Conservation (phyloP, 352 stramenopile species). For the Phytophthora melonis region DNA sequence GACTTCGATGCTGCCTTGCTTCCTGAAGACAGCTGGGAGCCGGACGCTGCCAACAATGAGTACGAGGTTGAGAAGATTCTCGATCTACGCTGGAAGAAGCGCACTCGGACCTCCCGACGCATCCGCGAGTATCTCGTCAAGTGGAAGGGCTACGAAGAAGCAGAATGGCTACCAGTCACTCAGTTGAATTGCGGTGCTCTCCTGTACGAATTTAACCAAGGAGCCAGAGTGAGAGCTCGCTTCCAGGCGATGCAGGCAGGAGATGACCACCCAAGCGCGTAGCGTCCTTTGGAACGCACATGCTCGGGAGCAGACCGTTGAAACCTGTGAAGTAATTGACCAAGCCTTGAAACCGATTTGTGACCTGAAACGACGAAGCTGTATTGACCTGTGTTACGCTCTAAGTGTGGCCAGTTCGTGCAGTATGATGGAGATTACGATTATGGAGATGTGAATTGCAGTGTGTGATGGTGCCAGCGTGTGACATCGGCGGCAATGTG, state of each 20-base stretch:
- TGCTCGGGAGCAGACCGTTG: background rate
- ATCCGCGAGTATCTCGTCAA: conserved; percentile 4
- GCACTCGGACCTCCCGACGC: background rate
- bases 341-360: background rate
- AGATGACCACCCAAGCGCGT: conserved; percentile 6
- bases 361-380: background rate
- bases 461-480: background rate
- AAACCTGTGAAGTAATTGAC: background rate
- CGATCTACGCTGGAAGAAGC: conserved; percentile 8
- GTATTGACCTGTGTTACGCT: background rate
- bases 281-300: background rate
- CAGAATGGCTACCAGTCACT: conserved; percentile 1
- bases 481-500: background rate
- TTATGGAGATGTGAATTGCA: background rate
- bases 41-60: background rate
- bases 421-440: background rate
- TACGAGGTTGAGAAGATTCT: conserved; percentile 14
- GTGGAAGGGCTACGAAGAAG: conserved; percentile 7
- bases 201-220: conserved; percentile 13
- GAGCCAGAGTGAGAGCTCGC: background rate
- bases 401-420: background rate
- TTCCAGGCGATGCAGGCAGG: conserved; percentile 13
- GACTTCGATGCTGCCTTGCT: conserved; percentile 7
- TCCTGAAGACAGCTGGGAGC: conserved; percentile 12
- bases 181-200: conserved; percentile 7